phyloP scores from a whole-genome alignment of 371 early-diverging fungal genomes.

The Funneliformis caledonium region DNA sequence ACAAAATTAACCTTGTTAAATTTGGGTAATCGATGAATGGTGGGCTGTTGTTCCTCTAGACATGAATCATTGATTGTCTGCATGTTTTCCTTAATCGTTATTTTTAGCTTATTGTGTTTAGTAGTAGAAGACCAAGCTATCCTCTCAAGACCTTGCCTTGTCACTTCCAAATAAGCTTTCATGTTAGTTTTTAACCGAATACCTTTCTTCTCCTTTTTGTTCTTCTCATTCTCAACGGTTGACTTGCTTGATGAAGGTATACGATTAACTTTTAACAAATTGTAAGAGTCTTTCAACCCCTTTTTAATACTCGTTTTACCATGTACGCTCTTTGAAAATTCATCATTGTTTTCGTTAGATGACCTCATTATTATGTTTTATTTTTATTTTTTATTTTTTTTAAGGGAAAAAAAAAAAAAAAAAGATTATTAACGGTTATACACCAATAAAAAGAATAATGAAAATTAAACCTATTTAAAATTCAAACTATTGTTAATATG shows the following conservation, averaged over 20 bases:
- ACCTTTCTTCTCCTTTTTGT: neutral
- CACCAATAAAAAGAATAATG: neutral
- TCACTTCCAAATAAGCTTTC: neutral
- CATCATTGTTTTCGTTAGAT: neutral
- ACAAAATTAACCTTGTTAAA: constrained; percentile 18
- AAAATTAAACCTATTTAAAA: neutral
- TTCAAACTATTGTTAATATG: neutral
- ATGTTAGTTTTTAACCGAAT: neutral
- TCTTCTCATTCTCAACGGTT: neutral
- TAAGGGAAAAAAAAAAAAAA: neutral
- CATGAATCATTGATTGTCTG: neutral
- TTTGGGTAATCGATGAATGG: neutral
- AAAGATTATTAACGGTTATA: no score
- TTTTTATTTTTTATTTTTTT: neutral
- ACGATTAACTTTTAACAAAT: neutral
- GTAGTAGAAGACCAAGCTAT: neutral
- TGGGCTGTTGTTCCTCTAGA: neutral
- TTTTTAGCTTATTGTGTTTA: neutral
- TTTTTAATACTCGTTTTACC: no score
- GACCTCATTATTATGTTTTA: neutral
- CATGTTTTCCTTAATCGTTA: constrained; percentile 3
- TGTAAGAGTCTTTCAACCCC: neutral
- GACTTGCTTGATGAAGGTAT: no score
- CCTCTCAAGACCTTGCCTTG: neutral
- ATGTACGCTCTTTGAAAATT: neutral